A percentile compares a stretch with the other conserved stretches of the same genome.
Conservation (phyloP, 768 basidiomycete species). For the Xerocomus spinulosus region DNA sequence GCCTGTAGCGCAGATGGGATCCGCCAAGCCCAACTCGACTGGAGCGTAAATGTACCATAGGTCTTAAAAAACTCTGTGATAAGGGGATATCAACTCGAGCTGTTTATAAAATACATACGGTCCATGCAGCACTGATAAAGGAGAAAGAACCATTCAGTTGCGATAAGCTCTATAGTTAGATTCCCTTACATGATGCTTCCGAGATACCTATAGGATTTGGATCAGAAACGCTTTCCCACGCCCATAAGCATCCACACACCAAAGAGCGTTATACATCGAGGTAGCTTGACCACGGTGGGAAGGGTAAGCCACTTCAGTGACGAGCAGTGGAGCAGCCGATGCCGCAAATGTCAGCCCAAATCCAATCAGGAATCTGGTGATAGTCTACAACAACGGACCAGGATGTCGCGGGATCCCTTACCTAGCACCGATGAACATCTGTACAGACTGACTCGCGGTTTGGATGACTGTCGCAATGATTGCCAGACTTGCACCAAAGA, state of each 20-base stretch:
- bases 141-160: neutral
- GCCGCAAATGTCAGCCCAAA: slow-evolving; percentile 41
- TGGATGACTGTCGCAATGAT: slow-evolving; percentile 37
- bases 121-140: slow-evolving; percentile 57
- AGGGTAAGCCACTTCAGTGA: slow-evolving; percentile 50
- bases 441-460: slow-evolving; percentile 35
- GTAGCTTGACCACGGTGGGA: slow-evolving; percentile 44
- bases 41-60: slow-evolving; percentile 14
- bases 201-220: slow-evolving; percentile 23
- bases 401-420: slow-evolving; percentile 7
- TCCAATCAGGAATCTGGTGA: slow-evolving; percentile 34
- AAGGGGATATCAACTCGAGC: neutral
- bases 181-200: slow-evolving; percentile 32
- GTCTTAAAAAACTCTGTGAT: slow-evolving; percentile 3
- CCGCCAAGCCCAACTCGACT: slow-evolving; percentile 16
- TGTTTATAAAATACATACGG: slow-evolving; percentile 18
- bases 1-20: slow-evolving; percentile 15
- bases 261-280: slow-evolving; percentile 41
- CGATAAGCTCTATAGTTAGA: neutral
- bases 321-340: slow-evolving; percentile 44
- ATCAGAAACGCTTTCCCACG: neutral
- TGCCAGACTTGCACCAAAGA: slow-evolving; percentile 38
- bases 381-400: neutral
- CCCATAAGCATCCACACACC: slow-evolving; percentile 27
- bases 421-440: slow-evolving; percentile 44